phyloP scores from a whole-genome alignment of 768 basidiomycete genomes.

The Mycena filopes region DNA sequence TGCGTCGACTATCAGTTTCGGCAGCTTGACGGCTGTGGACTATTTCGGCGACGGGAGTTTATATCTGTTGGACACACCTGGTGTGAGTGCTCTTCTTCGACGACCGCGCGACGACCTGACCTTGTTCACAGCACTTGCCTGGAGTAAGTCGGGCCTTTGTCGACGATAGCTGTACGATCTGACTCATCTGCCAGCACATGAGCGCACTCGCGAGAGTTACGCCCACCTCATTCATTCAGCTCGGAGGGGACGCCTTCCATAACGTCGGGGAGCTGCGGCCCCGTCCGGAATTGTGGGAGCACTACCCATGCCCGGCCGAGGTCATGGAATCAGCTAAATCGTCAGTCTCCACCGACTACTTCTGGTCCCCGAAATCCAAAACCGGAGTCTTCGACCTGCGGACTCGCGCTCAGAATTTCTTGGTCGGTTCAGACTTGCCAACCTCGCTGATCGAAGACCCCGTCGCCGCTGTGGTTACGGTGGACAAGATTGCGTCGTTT shows the following conservation, averaged over 20 bases:
- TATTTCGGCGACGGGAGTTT: constrained; percentile 28
- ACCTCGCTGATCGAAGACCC: constrained; percentile 18
- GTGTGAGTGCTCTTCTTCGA: constrained; percentile 6
- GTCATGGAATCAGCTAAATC: constrained; percentile 4
- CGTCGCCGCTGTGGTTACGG: background rate
- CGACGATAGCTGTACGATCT: no score
- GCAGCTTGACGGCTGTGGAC: constrained; percentile 24
- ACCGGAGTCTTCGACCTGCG: constrained; percentile 14
- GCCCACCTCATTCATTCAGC: constrained; percentile 21
- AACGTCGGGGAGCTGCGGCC: constrained; percentile 25
- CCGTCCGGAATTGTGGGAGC: constrained; percentile 1
- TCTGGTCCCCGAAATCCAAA: constrained; percentile 10
- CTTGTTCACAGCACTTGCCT: constrained; percentile 4
- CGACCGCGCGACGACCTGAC: background rate
- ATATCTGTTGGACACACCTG: constrained; percentile 29
- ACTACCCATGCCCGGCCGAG: constrained; percentile 23
- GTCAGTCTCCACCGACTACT: constrained; percentile 16
- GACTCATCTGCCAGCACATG: no score
- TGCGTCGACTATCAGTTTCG: constrained; percentile 2
- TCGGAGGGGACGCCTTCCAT: constrained; percentile 26
- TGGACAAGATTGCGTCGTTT: constrained; percentile 18
- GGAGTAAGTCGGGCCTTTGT: no score
- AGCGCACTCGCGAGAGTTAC: constrained; percentile 19
- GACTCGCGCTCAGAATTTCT: constrained; percentile 12
- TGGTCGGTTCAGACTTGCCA: constrained; percentile 14